phyloP scores from a whole-genome alignment of 2,329 filamentous ascomycete species.

The Zymoseptoria ardabiliae region DNA sequence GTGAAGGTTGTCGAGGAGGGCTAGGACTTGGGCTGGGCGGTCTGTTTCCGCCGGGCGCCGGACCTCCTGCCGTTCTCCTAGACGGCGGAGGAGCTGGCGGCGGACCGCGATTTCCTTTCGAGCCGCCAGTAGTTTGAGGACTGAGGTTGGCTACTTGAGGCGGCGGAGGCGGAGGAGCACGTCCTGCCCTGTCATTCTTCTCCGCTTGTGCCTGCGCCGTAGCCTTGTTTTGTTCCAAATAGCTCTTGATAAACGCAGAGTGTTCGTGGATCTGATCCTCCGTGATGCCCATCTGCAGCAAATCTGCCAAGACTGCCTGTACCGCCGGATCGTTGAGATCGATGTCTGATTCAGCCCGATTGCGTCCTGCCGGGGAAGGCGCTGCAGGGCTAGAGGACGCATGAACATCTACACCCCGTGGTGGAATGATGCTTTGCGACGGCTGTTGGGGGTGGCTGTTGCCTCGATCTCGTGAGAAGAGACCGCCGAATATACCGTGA shows the following conservation, averaged over 20 bases:
- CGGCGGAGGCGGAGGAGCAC: slow-evolving; percentile 58
- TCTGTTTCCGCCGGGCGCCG: slow-evolving; percentile 36
- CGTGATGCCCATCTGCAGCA: slow-evolving; percentile 59
- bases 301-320: slow-evolving; percentile 53
- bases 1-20: slow-evolving; percentile 65
- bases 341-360: slow-evolving; percentile 39
- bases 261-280: slow-evolving; percentile 62
- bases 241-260: slow-evolving; percentile 60
- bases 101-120: slow-evolving; percentile 51
- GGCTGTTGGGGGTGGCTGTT: slow-evolving; percentile 30
- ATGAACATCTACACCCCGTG: slow-evolving; percentile 32
- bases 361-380: slow-evolving; percentile 25
- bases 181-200: slow-evolving; percentile 42
- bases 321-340: slow-evolving; percentile 57
- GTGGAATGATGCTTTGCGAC: slow-evolving; percentile 45
- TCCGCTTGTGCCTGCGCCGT: slow-evolving; percentile 39
- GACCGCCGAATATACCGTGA: slow-evolving; percentile 17
- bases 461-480: slow-evolving; percentile 20
- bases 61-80: slow-evolving; percentile 28
- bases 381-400: slow-evolving; percentile 25
- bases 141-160: slow-evolving; percentile 43
- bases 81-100: slow-evolving; percentile 50
- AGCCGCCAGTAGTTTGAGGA: slow-evolving; percentile 55
- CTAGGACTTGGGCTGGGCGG: slow-evolving; percentile 48
- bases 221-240: slow-evolving; percentile 57